phyloP scores from a whole-genome alignment of 257 asterid species.

The Forsythia suspensa region DNA sequence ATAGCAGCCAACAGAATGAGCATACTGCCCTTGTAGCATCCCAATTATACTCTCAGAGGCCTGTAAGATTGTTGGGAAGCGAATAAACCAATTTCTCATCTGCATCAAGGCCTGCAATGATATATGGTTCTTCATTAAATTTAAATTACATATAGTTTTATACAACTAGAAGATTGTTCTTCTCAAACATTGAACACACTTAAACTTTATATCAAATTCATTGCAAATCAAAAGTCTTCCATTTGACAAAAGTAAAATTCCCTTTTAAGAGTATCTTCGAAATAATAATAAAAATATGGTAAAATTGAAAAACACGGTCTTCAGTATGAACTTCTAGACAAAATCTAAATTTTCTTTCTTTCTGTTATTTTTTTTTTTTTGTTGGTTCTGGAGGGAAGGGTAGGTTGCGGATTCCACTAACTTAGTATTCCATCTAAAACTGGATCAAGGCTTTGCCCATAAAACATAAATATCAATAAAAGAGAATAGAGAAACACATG shows the following conservation, averaged over 20 bases:
- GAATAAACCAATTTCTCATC: conserved; percentile 82
- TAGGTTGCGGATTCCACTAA: background rate
- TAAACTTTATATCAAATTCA: conserved; percentile 17
- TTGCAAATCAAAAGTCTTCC: background rate
- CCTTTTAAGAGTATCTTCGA: background rate
- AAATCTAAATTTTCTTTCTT: background rate
- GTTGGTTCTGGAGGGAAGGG: background rate
- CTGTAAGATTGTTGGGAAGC: conserved; percentile 93
- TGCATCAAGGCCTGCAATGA: conserved; percentile 79
- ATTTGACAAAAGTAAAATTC: background rate
- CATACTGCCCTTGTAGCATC: conserved; percentile 96
- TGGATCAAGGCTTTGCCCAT: conserved; percentile 2
- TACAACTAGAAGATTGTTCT: background rate
- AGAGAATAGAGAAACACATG: background rate
- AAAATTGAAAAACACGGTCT: background rate
- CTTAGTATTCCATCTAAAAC: background rate
- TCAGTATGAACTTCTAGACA: conserved; percentile 10
- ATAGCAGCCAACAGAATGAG: conserved; percentile 86
- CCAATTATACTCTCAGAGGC: conserved; percentile 85
- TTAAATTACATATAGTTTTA: background rate
- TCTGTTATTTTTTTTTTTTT: background rate
- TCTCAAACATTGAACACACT: background rate
- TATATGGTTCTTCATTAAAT: background rate
- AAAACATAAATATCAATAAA: background rate
- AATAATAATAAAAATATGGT: conserved; percentile 1